Evolutionary conservation across 345 rosid genomes (phyloP).

Genomic region (Euphorbia peplus): DNA sequence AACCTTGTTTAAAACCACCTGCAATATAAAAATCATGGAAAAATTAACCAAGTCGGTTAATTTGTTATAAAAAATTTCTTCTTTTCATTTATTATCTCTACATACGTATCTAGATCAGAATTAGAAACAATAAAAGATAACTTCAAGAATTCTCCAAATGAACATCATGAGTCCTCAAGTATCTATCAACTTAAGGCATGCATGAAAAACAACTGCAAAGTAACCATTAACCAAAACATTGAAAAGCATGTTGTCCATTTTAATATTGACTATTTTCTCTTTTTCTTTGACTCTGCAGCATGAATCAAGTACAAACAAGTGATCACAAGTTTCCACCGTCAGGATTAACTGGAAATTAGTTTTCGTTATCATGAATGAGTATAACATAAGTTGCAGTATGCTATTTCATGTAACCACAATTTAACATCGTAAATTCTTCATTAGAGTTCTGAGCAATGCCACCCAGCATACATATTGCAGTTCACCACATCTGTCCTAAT

Average conservation of each 20-base stretch:
- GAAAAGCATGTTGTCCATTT: neutral
- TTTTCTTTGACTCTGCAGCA: neutral
- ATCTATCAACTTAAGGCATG: neutral
- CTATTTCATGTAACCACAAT: neutral
- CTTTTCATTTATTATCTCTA: neutral
- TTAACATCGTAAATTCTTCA: neutral
- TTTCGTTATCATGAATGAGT: neutral
- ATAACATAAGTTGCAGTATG: neutral
- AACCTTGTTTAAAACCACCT: slow-evolving; percentile 87
- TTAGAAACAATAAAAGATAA: neutral
- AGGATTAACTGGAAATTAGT: neutral
- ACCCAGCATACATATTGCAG: neutral
- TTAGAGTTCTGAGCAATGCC: neutral
- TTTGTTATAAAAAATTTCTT: neutral
- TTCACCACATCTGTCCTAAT: neutral
- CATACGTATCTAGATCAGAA: neutral
- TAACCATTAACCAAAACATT: neutral
- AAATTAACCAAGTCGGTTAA: neutral
- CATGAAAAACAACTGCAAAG: neutral
- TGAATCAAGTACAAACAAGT: neutral
- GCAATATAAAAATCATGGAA: slow-evolving; percentile 24
- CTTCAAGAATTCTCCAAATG: neutral
- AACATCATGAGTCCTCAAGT: neutral
- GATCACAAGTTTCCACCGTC: neutral
- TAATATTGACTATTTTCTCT: neutral